Conservation (phyloP, 495 filamentous ascomycete genomes). For the Hypomontagnella submonticulosa region DNA sequence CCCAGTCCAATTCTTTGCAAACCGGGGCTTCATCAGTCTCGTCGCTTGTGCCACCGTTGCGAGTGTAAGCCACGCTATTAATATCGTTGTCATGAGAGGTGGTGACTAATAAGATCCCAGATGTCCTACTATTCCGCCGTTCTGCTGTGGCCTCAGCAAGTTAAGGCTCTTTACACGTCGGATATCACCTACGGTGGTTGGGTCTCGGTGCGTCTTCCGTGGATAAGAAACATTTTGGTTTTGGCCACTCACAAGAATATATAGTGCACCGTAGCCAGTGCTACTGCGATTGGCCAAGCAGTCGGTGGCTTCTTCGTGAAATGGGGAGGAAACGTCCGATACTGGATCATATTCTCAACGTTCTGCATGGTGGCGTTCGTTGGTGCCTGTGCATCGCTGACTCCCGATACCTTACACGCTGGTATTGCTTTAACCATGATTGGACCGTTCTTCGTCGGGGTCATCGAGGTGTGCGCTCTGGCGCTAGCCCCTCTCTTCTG, state of each 20-base stretch:
- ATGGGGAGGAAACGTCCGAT: constrained; percentile 42
- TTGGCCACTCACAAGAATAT: constrained; percentile 6
- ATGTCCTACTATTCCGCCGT: constrained; percentile 51
- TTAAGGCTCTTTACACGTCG: constrained; percentile 42
- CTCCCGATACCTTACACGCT: constrained; percentile 23
- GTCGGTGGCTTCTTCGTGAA: constrained; percentile 40
- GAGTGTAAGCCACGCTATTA: constrained; percentile 28
- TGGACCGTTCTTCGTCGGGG: constrained; percentile 43
- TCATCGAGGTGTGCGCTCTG: constrained; percentile 37
- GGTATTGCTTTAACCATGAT: constrained; percentile 43
- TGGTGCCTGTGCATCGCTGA: constrained; percentile 50
- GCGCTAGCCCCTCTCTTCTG: constrained; percentile 45
- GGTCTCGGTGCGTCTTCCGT: constrained; percentile 36
- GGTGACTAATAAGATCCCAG: constrained; percentile 6
- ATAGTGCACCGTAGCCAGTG: constrained; percentile 45
- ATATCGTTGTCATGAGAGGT: background rate
- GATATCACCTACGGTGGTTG: constrained; percentile 46
- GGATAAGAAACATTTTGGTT: background rate
- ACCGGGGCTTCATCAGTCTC: constrained; percentile 55
- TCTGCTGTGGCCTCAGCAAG: constrained; percentile 45
- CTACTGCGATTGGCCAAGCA: constrained; percentile 41
- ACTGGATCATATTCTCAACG: constrained; percentile 52
- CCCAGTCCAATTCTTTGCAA: constrained; percentile 59
- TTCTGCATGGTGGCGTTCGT: constrained; percentile 51
- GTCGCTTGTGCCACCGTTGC: constrained; percentile 53